Evolutionary conservation across 169 alveolate species (phyloP).

Genomic region (Cryptosporidium xiaoi): DNA sequence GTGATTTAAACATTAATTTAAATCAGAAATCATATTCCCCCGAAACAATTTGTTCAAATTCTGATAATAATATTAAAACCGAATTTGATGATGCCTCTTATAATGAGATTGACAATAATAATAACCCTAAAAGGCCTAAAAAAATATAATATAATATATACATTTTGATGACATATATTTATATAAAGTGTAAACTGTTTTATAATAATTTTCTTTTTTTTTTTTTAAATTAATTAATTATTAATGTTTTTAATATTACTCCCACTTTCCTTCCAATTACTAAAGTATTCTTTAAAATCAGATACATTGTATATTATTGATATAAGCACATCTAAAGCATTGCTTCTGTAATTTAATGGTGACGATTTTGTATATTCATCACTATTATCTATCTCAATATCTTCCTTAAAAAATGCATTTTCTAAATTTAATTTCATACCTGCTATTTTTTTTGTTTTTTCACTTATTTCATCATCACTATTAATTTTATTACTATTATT

Average conservation of each 20-base stretch:
- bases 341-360: slow-evolving; percentile 59
- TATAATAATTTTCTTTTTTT: too few species aligned
- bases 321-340: slow-evolving; percentile 42
- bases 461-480: not conserved
- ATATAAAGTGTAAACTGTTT: too few species aligned
- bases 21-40: not conserved
- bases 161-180: too few species aligned
- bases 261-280: slow-evolving; percentile 45
- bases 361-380: slow-evolving; percentile 26
- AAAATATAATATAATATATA: too few species aligned
- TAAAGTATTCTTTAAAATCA: slow-evolving; percentile 44
- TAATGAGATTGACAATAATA: not conserved
- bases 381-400: slow-evolving; percentile 7
- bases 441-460: slow-evolving; percentile 8
- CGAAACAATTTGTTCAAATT: not conserved
- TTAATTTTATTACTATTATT: not conserved
- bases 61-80: not conserved
- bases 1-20: not conserved
- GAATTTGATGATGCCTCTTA: not conserved
- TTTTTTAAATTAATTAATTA: too few species aligned
- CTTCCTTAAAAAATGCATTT: slow-evolving; percentile 49
- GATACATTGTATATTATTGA: slow-evolving; percentile 41
- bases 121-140: not conserved
- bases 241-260: not conserved
- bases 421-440: slow-evolving; percentile 49